Conservation (phyloP, 768 basidiomycete species). For the Lactarius pseudohatsudake region DNA sequence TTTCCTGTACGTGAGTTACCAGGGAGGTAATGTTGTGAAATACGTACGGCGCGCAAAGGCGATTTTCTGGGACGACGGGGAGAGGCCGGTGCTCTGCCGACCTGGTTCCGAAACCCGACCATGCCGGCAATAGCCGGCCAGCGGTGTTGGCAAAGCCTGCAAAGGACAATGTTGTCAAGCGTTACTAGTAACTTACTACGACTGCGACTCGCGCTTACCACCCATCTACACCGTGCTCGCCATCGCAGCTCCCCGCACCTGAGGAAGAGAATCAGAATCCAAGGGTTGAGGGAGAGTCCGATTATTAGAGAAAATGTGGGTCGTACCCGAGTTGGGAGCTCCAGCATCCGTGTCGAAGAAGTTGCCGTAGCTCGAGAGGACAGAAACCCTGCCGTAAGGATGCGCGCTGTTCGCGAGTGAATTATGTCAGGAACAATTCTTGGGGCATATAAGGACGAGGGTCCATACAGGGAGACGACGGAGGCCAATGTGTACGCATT, state of each 20-base stretch:
- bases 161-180: neutral
- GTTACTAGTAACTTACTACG: neutral
- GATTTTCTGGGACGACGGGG: slow-evolving; percentile 56
- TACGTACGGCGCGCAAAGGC: slow-evolving; percentile 60
- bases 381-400: slow-evolving; percentile 62
- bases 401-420: slow-evolving; percentile 42
- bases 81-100: slow-evolving; percentile 50
- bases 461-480: slow-evolving; percentile 56
- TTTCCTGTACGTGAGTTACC: neutral
- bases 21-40: no score
- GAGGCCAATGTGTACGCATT: slow-evolving; percentile 61
- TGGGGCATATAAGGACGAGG: neutral
- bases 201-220: slow-evolving; percentile 36
- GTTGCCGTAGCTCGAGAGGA: slow-evolving; percentile 56
- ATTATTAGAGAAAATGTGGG: neutral
- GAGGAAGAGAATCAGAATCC: neutral
- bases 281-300: neutral
- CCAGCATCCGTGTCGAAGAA: slow-evolving; percentile 54
- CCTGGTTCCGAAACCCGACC: slow-evolving; percentile 60
- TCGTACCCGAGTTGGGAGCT: slow-evolving; percentile 54
- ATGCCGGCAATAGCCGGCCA: slow-evolving; percentile 57
- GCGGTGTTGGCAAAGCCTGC: slow-evolving; percentile 63
- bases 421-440: neutral
- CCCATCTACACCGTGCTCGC: slow-evolving; percentile 40
- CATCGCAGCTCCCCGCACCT: slow-evolving; percentile 52